Conservation (phyloP, 2,329 filamentous ascomycete species). For the Paracamarosporium sp. region DNA sequence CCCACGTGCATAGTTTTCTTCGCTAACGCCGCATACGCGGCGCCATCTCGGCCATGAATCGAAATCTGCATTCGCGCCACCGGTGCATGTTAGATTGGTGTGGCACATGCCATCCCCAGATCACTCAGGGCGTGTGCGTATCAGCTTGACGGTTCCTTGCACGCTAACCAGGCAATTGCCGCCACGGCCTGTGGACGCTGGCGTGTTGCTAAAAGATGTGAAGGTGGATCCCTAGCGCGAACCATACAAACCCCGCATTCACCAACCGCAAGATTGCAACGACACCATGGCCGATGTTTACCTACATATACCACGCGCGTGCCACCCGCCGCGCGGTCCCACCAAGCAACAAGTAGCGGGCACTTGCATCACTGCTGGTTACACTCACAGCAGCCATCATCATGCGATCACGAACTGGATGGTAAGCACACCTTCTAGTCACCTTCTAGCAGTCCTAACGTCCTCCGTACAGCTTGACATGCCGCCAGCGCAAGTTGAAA, state of each 20-base stretch:
- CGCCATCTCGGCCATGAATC: slow-evolving; percentile 34
- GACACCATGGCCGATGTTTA: slow-evolving; percentile 30
- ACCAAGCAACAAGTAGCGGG: slow-evolving; percentile 3
- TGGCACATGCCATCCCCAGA: slow-evolving; percentile 30
- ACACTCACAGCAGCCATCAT: slow-evolving; percentile 5
- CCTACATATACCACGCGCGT: slow-evolving; percentile 39
- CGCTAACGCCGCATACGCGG: slow-evolving; percentile 17
- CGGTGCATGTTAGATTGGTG: background rate
- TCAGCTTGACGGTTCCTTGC: slow-evolving; percentile 29
- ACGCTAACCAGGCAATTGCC: background rate
- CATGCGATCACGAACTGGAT: slow-evolving; percentile 51
- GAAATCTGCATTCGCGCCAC: slow-evolving; percentile 12
- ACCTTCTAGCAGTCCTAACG: slow-evolving; percentile 20
- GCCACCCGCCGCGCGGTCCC: slow-evolving; percentile 23
- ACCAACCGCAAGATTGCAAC: slow-evolving; percentile 28
- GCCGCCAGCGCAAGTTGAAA: slow-evolving; percentile 68
- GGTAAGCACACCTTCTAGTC: slow-evolving; percentile 30
- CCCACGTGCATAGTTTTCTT: slow-evolving; percentile 19
- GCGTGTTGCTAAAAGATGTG: slow-evolving; percentile 21
- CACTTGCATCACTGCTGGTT: background rate
- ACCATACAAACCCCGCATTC: slow-evolving; percentile 46
- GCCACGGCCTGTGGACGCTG: background rate
- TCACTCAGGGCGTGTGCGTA: slow-evolving; percentile 33
- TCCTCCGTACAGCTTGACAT: slow-evolving; percentile 51
- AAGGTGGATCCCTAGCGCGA: slow-evolving; percentile 41